phyloP scores from a whole-genome alignment of 495 filamentous ascomycete genomes.

The Lentithecium fluviatile region DNA sequence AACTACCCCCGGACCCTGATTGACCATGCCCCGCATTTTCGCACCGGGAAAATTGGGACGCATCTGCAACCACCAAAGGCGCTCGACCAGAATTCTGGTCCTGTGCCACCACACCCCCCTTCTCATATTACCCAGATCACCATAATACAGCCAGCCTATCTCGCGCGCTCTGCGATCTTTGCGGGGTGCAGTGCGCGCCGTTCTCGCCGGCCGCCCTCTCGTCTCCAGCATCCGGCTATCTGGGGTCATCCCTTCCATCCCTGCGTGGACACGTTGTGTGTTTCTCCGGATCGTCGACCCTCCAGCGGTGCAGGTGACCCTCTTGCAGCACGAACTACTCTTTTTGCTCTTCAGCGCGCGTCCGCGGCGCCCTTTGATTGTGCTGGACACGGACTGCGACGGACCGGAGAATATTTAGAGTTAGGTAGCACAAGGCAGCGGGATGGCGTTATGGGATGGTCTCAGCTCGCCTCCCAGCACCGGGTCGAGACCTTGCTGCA shows the following conservation, averaged over 20 bases:
- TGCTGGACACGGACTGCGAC: background rate
- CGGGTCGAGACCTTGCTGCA: background rate
- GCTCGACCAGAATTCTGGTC: slow-evolving; percentile 10
- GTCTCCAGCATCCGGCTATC: slow-evolving; percentile 21
- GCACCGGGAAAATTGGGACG: slow-evolving; percentile 22
- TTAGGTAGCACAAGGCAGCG: background rate
- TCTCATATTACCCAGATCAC: slow-evolving; percentile 2
- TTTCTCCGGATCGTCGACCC: background rate
- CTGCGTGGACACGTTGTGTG: slow-evolving; percentile 14
- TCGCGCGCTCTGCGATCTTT: slow-evolving; percentile 9
- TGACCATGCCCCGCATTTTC: slow-evolving; percentile 1
- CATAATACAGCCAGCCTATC: background rate
- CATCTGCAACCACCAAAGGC: background rate
- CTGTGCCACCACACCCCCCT: background rate
- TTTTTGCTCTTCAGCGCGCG: no score
- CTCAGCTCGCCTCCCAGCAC: slow-evolving; percentile 9
- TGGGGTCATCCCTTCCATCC: background rate
- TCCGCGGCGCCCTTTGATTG: background rate
- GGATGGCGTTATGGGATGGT: background rate
- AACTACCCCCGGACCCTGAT: background rate
- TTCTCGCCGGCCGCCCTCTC: slow-evolving; percentile 1
- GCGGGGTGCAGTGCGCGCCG: slow-evolving; percentile 10
- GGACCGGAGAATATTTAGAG: slow-evolving; percentile 1
- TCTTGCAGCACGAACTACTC: background rate
- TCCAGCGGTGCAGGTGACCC: background rate